Evolutionary conservation across 352 stramenopile genomes (phyloP), one percentile per base, ranked within the genome.

Genomic region (Globisporangium apiculatum): DNA sequence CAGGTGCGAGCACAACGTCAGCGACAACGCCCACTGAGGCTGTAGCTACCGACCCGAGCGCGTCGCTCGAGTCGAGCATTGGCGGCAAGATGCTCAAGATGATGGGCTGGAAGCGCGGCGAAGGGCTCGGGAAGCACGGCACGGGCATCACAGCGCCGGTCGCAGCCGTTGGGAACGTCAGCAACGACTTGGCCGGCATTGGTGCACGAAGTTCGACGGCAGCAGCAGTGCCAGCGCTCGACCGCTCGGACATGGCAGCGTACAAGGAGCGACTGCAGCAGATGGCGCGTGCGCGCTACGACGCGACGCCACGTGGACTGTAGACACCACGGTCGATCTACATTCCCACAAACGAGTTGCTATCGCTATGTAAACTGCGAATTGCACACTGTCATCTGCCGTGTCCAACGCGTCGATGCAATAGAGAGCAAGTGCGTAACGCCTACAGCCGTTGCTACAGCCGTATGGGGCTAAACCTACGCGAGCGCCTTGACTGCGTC

Each of bases 41-140:
- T 45, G 50, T 14, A n/a, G 14, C n/a, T 18, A 14, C 52, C n/a
- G 31, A 9, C 14, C 51, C 61, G 18, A 65, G 60, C 52, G 49
- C 48, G 1, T 62, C 68, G 4, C 60, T 92, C 1, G 78, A 90
- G 55, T 62, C 72, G 4, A 80, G 83, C 2, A 87, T 94, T 47
- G 85, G 85, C 9, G 85, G 79, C 8, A 93, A 91, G 58, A 87
- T 94, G 81, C 72, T 94, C 24, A 90, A 91, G 56, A 84, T 91
- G 72, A 94, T 93, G 85, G 85, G 83, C 5, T 94, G 85, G 85
- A 93, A 93, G 52, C 83, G 78, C 14, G 85, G 85, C 7, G 71
- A 92, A 61, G 85, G 85, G 7, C 72, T 94, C 1, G 85, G 85
- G 43, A 94, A 93, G 60, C 71, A 87, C 17, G 79, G 81, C 40